These are phyloP conservation scores for Saccharomyces mikatae DNA, from an alignment of 805 yeast species.

Conservation along the genomic window DNA sequence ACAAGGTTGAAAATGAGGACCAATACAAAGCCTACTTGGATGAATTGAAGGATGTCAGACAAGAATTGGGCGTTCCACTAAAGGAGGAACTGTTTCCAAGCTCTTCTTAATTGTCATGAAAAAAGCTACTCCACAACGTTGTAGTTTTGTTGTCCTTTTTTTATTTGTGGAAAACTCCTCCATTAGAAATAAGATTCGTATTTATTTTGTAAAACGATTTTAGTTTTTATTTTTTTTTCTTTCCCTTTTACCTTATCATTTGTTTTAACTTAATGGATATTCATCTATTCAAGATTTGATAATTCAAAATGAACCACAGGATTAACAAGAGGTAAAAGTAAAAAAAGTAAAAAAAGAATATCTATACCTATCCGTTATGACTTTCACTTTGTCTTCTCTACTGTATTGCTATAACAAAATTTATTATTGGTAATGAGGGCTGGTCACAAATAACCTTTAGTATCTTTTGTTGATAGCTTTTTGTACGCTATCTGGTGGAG, in stretches of 20 bases:
- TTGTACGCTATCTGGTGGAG: neutral
- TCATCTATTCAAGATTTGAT: conserved; percentile 2
- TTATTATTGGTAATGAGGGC: neutral
- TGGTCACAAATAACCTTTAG: neutral
- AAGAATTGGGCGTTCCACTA: conserved; percentile 86
- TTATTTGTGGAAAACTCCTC: neutral
- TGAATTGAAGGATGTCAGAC: conserved; percentile 84
- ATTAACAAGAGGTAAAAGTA: neutral
- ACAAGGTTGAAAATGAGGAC: conserved; percentile 88
- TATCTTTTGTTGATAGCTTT: neutral
- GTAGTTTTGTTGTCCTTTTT: neutral
- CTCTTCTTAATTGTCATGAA: conserved; percentile 1
- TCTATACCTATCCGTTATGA: neutral
- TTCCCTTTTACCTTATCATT: neutral
- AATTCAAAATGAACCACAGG: neutral
- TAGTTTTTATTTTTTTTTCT: neutral
- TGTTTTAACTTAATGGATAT: neutral
- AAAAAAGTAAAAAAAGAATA: neutral
- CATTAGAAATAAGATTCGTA: conserved; percentile 7
- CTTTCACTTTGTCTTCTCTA: neutral
- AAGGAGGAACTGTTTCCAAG: conserved; percentile 76
- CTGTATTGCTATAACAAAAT: neutral
- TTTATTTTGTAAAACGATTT: conserved; percentile 1
- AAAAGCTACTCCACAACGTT: neutral
- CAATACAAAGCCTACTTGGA: conserved; percentile 95